Percentiles rank a stretch among this genome's conserved stretches.
Conservation (phyloP, 2,329 filamentous ascomycete species). For the Metarhizium album region DNA sequence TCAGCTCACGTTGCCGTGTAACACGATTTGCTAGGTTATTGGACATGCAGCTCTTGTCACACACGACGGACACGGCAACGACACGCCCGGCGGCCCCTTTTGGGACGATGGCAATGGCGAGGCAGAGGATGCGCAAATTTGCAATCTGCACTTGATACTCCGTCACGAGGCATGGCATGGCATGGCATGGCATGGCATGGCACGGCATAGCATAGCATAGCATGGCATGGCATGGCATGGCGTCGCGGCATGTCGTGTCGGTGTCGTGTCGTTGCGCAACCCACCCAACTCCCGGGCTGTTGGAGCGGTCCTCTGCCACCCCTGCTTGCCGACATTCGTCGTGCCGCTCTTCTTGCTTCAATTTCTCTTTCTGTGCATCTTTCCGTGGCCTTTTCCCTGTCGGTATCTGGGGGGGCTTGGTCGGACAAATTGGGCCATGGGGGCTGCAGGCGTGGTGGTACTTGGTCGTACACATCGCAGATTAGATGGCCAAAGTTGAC, state of each 20-base stretch:
- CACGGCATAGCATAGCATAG: too few relatives aligned
- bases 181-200: not conserved
- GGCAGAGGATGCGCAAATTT: too few relatives aligned
- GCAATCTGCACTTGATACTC: too few relatives aligned
- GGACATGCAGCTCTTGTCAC: not conserved
- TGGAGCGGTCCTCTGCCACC: not conserved
- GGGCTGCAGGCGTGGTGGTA: not conserved
- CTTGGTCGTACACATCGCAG: not conserved
- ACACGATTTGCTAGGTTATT: not conserved
- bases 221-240: not conserved
- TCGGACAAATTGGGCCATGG: not conserved
- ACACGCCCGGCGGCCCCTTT: not conserved
- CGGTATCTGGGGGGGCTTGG: too few relatives aligned
- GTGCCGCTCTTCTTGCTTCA: not conserved
- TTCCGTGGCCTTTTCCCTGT: not conserved
- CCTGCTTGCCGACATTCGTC: not conserved
- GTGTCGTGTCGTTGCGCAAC: not conserved
- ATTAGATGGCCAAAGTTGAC: not conserved
- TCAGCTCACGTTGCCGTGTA: slow-evolving; percentile 2
- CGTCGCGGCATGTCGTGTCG: not conserved
- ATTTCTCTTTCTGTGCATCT: not conserved
- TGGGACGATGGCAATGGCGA: too few relatives aligned
- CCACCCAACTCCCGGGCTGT: not conserved
- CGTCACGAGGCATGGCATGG: not conserved
- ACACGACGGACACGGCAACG: not conserved